These are phyloP conservation scores for Kazachstania taianensis DNA, from an alignment of 805 yeast genomes.

Conservation along the genomic window DNA sequence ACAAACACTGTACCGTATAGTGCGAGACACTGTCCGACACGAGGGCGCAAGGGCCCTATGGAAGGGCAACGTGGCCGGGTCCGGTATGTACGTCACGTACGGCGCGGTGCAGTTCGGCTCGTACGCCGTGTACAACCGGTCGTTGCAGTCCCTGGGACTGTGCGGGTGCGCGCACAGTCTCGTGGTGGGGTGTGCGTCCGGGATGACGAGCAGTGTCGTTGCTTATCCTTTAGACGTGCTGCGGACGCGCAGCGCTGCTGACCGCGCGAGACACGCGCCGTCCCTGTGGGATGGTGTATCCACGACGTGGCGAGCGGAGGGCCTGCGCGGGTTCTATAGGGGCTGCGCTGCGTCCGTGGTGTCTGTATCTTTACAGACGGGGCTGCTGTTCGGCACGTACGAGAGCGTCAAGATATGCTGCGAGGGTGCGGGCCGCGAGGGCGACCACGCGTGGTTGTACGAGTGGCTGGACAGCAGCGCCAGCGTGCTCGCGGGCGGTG, in stretches of 20 bases:
- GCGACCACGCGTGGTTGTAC: constrained; percentile 8
- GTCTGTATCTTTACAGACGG: constrained; percentile 62
- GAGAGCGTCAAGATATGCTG: constrained; percentile 33
- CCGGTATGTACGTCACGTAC: constrained; percentile 69
- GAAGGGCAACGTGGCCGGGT: constrained; percentile 95
- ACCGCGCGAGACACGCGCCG: constrained; percentile 25
- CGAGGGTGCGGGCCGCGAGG: no score
- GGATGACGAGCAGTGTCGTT: constrained; percentile 55
- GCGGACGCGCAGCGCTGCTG: constrained; percentile 77
- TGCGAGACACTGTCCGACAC: constrained; percentile 36
- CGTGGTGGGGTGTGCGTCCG: constrained; percentile 68
- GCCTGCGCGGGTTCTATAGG: constrained; percentile 37
- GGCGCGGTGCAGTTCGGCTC: constrained; percentile 80
- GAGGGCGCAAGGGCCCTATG: constrained; percentile 79
- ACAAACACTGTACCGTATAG: constrained; percentile 19
- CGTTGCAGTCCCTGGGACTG: constrained; percentile 15
- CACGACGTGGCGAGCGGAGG: constrained; percentile 32
- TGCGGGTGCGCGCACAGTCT: constrained; percentile 29
- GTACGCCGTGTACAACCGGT: constrained; percentile 45
- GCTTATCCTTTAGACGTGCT: constrained; percentile 91
- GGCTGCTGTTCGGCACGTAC: constrained; percentile 64
- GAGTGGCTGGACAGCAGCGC: constrained; percentile 42
- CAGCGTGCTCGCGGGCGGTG: constrained; percentile 66
- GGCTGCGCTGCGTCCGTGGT: constrained; percentile 43
- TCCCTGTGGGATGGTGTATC: constrained; percentile 21